These are phyloP conservation scores for Monosporozyma aquatica DNA, from an alignment of 805 yeast genomes.

Conservation along the genomic window DNA sequence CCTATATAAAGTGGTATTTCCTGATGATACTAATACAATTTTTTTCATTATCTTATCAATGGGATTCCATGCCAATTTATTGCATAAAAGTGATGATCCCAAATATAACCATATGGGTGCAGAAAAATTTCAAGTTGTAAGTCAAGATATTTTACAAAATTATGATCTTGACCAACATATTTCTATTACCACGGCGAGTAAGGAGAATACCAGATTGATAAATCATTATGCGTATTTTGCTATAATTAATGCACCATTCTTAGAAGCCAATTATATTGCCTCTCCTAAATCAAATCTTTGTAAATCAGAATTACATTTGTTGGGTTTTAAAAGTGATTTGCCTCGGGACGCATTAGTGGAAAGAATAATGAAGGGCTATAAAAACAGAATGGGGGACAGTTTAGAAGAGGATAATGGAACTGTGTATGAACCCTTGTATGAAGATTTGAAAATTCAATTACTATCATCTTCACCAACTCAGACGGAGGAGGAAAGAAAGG, in stretches of 20 bases:
- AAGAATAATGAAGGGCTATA: slow-evolving; percentile 25
- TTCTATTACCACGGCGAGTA: background rate
- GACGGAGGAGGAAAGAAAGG: background rate
- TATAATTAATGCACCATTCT: slow-evolving; percentile 22
- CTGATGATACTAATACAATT: slow-evolving; percentile 16
- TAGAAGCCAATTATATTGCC: slow-evolving; percentile 24
- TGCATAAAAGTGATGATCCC: slow-evolving; percentile 68
- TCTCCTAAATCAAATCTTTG: slow-evolving; percentile 25
- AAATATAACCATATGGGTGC: slow-evolving; percentile 56
- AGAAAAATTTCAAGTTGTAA: slow-evolving; percentile 65
- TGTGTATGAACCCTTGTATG: slow-evolving; percentile 11
- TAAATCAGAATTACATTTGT: slow-evolving; percentile 15
- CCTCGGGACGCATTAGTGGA: slow-evolving; percentile 8
- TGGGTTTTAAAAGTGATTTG: slow-evolving; percentile 19
- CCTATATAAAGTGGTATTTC: slow-evolving; percentile 28
- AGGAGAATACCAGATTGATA: background rate
- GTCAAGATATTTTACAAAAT: slow-evolving; percentile 39
- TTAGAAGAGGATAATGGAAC: slow-evolving; percentile 12
- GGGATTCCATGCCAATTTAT: slow-evolving; percentile 80
- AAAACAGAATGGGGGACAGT: slow-evolving; percentile 9
- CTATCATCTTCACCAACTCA: slow-evolving; percentile 1
- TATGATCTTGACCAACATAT: slow-evolving; percentile 23
- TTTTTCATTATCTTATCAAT: slow-evolving; percentile 66
- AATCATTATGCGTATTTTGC: slow-evolving; percentile 22
- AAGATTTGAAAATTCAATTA: slow-evolving; percentile 14